phyloP scores from a whole-genome alignment of 108 stramenopile genomes.

The Poteriospumella lacustris region DNA sequence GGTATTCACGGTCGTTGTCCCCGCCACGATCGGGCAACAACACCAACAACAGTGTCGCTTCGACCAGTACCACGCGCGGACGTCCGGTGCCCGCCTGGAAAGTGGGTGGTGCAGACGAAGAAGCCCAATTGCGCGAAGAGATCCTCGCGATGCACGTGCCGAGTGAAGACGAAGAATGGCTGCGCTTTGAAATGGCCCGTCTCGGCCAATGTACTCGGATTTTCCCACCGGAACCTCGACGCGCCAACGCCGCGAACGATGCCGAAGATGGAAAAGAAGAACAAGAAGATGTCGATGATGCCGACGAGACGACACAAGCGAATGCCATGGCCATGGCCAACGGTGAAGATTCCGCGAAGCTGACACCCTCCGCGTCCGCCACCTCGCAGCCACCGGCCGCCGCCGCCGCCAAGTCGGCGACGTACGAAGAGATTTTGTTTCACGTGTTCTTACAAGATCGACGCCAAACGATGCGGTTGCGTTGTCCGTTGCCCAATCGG shows the following conservation, averaged over 20 bases:
- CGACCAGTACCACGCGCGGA: too few relatives aligned
- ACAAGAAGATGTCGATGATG: constrained; percentile 5
- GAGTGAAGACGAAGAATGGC: constrained; percentile 5
- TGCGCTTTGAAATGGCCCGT: background rate
- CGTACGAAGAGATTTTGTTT: constrained; percentile 14
- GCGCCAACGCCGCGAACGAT: background rate
- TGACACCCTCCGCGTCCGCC: background rate
- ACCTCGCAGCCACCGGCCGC: background rate
- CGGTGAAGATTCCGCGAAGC: too few relatives aligned
- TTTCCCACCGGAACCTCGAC: background rate
- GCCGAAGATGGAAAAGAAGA: constrained; percentile 18
- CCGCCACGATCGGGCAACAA: too few relatives aligned
- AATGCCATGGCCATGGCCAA: background rate
- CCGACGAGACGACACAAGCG: background rate
- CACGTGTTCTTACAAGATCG: constrained; percentile 23
- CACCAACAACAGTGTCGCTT: too few relatives aligned
- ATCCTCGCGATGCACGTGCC: constrained; percentile 8
- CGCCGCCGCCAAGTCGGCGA: background rate
- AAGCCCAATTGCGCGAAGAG: background rate
- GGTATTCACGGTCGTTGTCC: too few relatives aligned
- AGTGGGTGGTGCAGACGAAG: background rate
- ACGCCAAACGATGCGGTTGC: constrained; percentile 16
- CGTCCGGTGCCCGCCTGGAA: too few relatives aligned
- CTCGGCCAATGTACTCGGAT: background rate
- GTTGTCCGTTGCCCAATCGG: constrained; percentile 26